Conservation (phyloP, 192 early-diverging fungal genomes). For the Entomortierella lignicola region DNA sequence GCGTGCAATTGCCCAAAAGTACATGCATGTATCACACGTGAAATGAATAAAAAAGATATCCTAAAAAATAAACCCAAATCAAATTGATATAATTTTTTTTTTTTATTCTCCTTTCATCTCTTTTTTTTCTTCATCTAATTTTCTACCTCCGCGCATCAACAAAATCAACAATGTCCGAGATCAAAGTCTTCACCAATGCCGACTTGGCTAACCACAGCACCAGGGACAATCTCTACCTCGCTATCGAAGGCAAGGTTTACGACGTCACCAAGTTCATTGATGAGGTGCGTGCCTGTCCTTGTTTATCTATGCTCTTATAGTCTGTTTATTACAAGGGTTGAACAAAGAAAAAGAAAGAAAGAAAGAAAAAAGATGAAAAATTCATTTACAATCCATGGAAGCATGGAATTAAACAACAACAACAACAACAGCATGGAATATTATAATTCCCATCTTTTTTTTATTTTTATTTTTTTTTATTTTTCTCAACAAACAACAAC, state of each 20-base stretch:
- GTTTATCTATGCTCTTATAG: too few species aligned
- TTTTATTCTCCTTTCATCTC: slow-evolving; percentile 7
- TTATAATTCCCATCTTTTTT: too few species aligned
- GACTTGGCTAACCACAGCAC: slow-evolving; percentile 81
- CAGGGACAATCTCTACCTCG: slow-evolving; percentile 83
- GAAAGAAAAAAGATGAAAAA: too few species aligned
- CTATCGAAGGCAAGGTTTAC: slow-evolving; percentile 83
- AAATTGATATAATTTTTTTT: slow-evolving; percentile 9
- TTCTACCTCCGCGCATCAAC: neutral
- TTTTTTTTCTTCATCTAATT: neutral
- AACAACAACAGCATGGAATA: too few species aligned
- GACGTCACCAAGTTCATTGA: slow-evolving; percentile 84
- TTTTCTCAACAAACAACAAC: too few species aligned
- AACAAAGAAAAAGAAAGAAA: too few species aligned
- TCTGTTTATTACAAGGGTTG: too few species aligned
- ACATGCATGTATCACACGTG: too few species aligned
- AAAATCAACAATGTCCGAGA: slow-evolving; percentile 61
- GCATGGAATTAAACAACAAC: too few species aligned
- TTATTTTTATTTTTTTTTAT: too few species aligned
- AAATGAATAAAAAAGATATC: neutral
- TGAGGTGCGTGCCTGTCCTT: slow-evolving; percentile 60
- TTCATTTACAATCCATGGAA: too few species aligned
- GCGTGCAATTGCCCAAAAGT: too few species aligned
- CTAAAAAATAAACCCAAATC: neutral
- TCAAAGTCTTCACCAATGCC: slow-evolving; percentile 67